Conservation (phyloP, 2,329 filamentous ascomycete species). For the Penicillium hesseltinei region DNA sequence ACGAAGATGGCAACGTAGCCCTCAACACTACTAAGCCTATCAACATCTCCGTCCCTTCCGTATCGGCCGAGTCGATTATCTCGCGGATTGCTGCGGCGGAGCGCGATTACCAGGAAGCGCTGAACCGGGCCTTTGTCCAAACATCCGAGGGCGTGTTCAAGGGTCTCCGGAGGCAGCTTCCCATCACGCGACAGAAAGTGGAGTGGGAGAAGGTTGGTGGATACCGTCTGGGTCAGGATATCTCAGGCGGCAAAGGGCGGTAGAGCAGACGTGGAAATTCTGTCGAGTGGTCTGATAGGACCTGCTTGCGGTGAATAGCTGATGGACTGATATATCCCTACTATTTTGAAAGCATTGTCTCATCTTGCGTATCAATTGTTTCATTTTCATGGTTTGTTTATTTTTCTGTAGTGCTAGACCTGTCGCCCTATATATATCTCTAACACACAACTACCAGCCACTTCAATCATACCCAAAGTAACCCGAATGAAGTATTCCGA, state of each 20-base stretch:
- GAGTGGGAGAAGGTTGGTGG: conserved; percentile 98
- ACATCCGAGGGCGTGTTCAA: conserved; percentile 96
- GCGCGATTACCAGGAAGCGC: conserved; percentile 92
- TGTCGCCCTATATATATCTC: neutral
- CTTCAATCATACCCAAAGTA: neutral
- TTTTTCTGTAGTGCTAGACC: neutral
- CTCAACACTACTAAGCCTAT: conserved; percentile 83
- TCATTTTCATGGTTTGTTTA: neutral
- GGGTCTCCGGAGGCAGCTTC: conserved; percentile 83
- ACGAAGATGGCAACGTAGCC: conserved; percentile 97
- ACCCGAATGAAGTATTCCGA: neutral
- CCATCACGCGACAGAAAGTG: conserved; percentile 96
- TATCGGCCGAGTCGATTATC: conserved; percentile 67
- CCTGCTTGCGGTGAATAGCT: neutral
- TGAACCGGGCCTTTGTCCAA: conserved; percentile 84
- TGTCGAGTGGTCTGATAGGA: conserved; percentile 2
- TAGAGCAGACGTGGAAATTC: conserved; percentile 11
- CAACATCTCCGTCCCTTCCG: conserved; percentile 59
- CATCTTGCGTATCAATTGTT: neutral
- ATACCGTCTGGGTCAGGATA: conserved; percentile 81
- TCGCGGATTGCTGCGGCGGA: conserved; percentile 76
- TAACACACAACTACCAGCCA: neutral
- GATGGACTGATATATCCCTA: conserved; percentile 2
- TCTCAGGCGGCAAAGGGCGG: conserved; percentile 62
- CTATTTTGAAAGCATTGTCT: conserved; percentile 2